Conservation (phyloP, 805 yeast species). For the Yarrowia porcina region DNA sequence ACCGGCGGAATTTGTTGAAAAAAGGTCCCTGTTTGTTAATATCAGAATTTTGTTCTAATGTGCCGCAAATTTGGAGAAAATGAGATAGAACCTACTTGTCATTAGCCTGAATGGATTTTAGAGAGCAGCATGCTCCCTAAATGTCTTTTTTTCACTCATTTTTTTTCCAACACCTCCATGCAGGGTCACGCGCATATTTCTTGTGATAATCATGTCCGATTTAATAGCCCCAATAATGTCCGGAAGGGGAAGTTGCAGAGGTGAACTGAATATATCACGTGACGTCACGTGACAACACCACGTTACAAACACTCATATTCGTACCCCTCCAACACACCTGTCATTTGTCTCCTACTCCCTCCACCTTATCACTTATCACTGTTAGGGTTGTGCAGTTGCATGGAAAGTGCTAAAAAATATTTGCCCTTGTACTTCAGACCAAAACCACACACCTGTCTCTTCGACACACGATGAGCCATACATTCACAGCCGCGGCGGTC, state of each 20-base stretch:
- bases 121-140: too few species aligned
- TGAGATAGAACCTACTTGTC: neutral
- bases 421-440: neutral
- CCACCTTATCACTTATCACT: constrained; percentile 2
- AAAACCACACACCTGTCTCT: neutral
- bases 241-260: too few species aligned
- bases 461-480: neutral
- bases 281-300: too few species aligned
- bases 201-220: neutral
- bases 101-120: too few species aligned
- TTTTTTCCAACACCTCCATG: too few species aligned
- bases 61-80: too few species aligned
- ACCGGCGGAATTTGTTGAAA: neutral
- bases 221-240: neutral
- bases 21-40: too few species aligned
- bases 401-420: constrained; percentile 6
- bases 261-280: too few species aligned
- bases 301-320: too few species aligned
- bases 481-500: neutral
- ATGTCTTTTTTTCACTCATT: too few species aligned
- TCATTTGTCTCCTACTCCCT: too few species aligned
- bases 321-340: too few species aligned
- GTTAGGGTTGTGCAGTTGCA: constrained; percentile 8
- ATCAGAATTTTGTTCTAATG: neutral
- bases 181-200: neutral